phyloP scores from a whole-genome alignment of 257 asterid species.

The Gardenia jasminoides region DNA sequence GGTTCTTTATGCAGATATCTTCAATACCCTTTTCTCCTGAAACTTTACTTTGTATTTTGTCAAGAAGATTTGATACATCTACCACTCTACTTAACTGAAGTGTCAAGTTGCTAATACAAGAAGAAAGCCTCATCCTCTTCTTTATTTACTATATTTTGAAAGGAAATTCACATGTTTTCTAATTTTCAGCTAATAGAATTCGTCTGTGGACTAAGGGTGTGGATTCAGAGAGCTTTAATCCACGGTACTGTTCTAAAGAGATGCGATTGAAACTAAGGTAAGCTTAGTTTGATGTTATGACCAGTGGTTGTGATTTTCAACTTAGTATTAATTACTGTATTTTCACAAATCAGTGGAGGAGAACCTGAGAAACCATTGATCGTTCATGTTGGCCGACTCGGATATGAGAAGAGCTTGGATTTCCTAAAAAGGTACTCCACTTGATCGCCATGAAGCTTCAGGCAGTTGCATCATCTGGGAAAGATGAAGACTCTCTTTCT shows the following conservation, averaged over 20 bases:
- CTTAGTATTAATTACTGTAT: conserved; percentile 19
- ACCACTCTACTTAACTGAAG: not conserved
- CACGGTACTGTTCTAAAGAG: conserved; percentile 58
- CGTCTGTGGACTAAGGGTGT: conserved; percentile 99
- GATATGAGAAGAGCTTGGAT: conserved; percentile 94
- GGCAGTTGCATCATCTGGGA: not conserved
- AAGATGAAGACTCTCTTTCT: not conserved
- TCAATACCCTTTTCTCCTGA: not conserved
- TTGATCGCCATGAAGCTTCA: conserved; percentile 7
- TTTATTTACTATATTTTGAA: not conserved
- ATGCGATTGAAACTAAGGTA: conserved; percentile 80
- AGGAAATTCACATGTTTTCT: not conserved
- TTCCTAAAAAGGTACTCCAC: conserved; percentile 65
- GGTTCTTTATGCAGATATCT: conserved; percentile 3
- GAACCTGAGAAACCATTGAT: conserved; percentile 88
- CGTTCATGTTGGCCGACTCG: conserved; percentile 90
- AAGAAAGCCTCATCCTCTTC: not conserved
- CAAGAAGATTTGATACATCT: not conserved
- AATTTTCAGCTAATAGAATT: conserved; percentile 57
- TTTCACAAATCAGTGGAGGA: conserved; percentile 51
- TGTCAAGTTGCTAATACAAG: not conserved
- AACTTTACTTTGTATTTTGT: not conserved
- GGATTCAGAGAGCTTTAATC: conserved; percentile 91
- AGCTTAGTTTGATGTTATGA: conserved; percentile 3
- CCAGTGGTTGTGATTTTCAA: not conserved